Percentiles rank a stretch among this genome's conserved stretches.
Evolutionary conservation across 352 stramenopile genomes (phyloP).

Genomic region (Chrysophaeum taylorii): DNA sequence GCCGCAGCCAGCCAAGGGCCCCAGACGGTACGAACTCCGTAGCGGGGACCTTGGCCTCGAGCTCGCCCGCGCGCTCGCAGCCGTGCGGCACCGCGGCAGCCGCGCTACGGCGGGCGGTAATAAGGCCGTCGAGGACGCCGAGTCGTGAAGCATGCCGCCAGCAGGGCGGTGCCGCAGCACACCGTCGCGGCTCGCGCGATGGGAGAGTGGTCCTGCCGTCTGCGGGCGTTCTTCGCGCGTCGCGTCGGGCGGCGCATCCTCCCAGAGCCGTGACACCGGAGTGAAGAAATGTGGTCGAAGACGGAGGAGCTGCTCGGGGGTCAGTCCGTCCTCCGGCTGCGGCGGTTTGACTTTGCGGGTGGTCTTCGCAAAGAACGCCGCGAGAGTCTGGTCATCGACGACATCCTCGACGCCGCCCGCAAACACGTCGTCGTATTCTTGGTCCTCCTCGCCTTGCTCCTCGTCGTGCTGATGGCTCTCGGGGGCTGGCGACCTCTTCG

Average conservation of each 20-base stretch:
- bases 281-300: neutral
- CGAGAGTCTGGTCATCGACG: neutral
- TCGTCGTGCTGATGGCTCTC: too few species aligned
- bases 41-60: neutral
- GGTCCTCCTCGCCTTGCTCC: too few species aligned
- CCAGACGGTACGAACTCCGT: conserved; percentile 9
- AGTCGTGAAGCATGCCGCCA: neutral
- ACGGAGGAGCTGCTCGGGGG: neutral
- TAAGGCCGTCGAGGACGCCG: neutral
- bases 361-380: neutral
- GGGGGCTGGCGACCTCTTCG: neutral
- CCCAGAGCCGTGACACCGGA: neutral
- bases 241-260: neutral
- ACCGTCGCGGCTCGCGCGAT: neutral
- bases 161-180: neutral
- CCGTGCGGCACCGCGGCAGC: neutral
- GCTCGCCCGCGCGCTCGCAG: neutral
- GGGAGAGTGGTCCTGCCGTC: too few species aligned
- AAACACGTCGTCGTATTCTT: neutral
- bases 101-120: neutral
- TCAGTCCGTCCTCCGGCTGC: neutral
- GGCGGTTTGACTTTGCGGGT: neutral
- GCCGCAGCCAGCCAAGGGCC: neutral
- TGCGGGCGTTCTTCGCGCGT: too few species aligned
- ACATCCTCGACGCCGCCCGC: neutral